phyloP scores from a whole-genome alignment of 306 rosid genomes.

The Sophora flavescens region DNA sequence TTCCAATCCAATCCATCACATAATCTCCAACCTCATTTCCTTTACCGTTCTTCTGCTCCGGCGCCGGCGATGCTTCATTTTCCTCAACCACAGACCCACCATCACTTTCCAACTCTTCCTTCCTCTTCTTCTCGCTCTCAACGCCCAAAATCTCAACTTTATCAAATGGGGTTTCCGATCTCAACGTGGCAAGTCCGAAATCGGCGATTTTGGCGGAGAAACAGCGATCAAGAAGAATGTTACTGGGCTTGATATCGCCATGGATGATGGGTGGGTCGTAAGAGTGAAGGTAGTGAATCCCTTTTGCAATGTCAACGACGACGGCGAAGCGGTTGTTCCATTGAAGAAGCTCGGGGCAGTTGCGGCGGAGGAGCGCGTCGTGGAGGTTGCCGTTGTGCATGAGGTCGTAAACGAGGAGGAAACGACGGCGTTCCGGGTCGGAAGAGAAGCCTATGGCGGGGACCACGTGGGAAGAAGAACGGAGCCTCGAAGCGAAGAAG shows the following conservation, averaged over 20 bases:
- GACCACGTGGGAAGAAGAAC: slow-evolving; percentile 52
- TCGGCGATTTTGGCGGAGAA: slow-evolving; percentile 79
- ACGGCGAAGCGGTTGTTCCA: slow-evolving; percentile 70
- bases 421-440: slow-evolving; percentile 70
- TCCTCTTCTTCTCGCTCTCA: slow-evolving; percentile 18
- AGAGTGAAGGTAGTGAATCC: slow-evolving; percentile 74
- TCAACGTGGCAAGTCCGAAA: slow-evolving; percentile 85
- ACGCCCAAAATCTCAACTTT: slow-evolving; percentile 37
- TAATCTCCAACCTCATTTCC: slow-evolving; percentile 53
- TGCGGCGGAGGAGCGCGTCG: slow-evolving; percentile 67
- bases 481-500: slow-evolving; percentile 74
- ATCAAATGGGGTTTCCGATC: slow-evolving; percentile 44
- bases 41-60: slow-evolving; percentile 38
- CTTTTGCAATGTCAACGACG: slow-evolving; percentile 65
- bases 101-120: slow-evolving; percentile 60
- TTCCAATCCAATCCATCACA: slow-evolving; percentile 90
- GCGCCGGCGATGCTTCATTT: slow-evolving; percentile 54
- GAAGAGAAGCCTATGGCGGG: slow-evolving; percentile 78
- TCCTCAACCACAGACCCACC: slow-evolving; percentile 69
- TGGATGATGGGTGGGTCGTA: slow-evolving; percentile 81
- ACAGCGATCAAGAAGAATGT: slow-evolving; percentile 63
- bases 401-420: slow-evolving; percentile 74
- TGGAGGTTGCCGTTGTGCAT: slow-evolving; percentile 88
- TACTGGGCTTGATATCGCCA: slow-evolving; percentile 92
- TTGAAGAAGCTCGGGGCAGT: slow-evolving; percentile 58